Base-by-base conservation (phyloP, 345 rosid species). In the Excoecaria agallocha region DNA sequence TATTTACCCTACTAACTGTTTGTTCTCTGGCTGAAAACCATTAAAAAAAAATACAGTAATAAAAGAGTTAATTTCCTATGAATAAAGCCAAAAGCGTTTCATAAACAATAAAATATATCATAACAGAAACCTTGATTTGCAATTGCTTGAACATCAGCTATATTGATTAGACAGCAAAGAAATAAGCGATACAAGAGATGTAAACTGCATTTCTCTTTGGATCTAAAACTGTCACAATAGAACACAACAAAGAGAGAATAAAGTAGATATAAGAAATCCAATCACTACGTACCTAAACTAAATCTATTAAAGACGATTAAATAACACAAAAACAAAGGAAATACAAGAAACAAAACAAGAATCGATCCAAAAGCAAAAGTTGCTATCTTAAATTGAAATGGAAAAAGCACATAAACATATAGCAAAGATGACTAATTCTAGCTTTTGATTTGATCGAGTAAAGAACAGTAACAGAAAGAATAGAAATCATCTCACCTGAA, bases 401-500 rank as follows among this genome's bases (percentile, higher is more conserved):
- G 35, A 30, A 13, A 60, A n/a, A 66, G 12, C 38, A 22, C 54
- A 45, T 58, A 7, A 37, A 6, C 15, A 51, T 6, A 64, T 3
- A 39, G 41, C 24, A 45, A 5, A 12, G 15, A 4, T 24, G 6
- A 66, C n/a, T 20, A 30, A 30, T 30, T 11, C 16, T 20, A 66
- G 45, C 45, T 9, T 63, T 9, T 65, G 13, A 37, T 35, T 7
- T 39, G 30, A 63, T 37, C 6, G 16, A 39, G 7, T 37, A 6
- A 39, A 37, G n/a, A 63, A 55, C 1, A n/a, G 59, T 51, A 66
- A 45, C 9, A 8, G 55, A 66, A 39, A 19, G 16, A n/a, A 1
- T 19, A 55, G 59, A 61, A 24, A 35, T n/a, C 1, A 35, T 65
- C 51, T 51, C 58, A 73, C 75, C 81, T 65, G 70, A 45, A 30